Evolutionary conservation across 768 basidiomycete species (phyloP).

Genomic region (Glaciozyma antarctica): DNA sequence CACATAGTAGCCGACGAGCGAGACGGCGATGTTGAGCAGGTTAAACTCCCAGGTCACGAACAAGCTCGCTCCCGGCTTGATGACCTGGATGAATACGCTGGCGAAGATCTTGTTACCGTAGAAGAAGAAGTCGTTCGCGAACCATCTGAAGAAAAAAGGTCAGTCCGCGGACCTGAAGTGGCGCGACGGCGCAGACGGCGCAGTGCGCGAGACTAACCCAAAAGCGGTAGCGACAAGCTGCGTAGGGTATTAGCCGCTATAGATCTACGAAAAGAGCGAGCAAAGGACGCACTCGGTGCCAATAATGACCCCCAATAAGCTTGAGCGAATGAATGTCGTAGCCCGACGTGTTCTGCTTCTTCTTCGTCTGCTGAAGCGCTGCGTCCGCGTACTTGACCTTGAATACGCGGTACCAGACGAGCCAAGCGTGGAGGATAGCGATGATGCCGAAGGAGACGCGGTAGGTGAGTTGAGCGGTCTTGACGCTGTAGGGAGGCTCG

Average conservation of each 20-base stretch:
- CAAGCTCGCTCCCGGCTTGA: slow-evolving; percentile 38
- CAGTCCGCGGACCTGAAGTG: too few relatives aligned
- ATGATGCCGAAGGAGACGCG: slow-evolving; percentile 43
- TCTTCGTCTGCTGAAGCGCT: slow-evolving; percentile 38
- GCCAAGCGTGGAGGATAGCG: slow-evolving; percentile 43
- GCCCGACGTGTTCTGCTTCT: slow-evolving; percentile 39
- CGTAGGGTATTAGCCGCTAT: too few relatives aligned
- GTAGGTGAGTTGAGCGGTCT: slow-evolving; percentile 42
- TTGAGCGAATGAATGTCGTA: slow-evolving; percentile 42
- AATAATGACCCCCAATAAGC: slow-evolving; percentile 40
- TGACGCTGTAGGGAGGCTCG: slow-evolving; percentile 32
- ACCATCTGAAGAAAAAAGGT: slow-evolving; percentile 32
- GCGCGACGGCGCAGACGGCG: too few relatives aligned
- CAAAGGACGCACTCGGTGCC: slow-evolving; percentile 31
- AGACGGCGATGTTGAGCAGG: slow-evolving; percentile 42
- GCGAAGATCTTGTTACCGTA: slow-evolving; percentile 43
- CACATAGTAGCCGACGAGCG: slow-evolving; percentile 42
- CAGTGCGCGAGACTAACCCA: too few relatives aligned
- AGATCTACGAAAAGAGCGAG: background rate
- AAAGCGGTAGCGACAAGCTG: too few relatives aligned
- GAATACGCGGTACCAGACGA: slow-evolving; percentile 43
- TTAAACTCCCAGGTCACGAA: slow-evolving; percentile 44
- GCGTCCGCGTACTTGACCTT: slow-evolving; percentile 29
- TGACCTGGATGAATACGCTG: slow-evolving; percentile 41
- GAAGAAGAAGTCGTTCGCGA: slow-evolving; percentile 39